Conservation (phyloP, 768 basidiomycete genomes). For the Naematelia encephala region DNA sequence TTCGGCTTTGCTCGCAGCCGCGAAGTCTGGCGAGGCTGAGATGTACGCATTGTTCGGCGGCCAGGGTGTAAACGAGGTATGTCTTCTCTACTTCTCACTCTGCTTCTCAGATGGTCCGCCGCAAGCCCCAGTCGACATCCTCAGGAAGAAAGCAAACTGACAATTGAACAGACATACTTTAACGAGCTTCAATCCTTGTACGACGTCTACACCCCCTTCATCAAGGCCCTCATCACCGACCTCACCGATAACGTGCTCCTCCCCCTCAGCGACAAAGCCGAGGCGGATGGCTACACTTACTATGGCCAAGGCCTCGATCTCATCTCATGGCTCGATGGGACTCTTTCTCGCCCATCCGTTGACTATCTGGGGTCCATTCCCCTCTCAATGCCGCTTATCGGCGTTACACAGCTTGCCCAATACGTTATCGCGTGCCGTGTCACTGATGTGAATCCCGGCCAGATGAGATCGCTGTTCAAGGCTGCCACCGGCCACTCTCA, state of each 20-base stretch:
- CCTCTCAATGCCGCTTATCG: conserved; percentile 91
- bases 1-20: conserved; percentile 54
- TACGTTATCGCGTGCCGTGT: conserved; percentile 79
- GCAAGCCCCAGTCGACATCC: too few species aligned
- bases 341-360: conserved; percentile 66
- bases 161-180: conserved; percentile 66
- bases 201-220: conserved; percentile 85
- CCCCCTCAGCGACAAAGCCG: conserved; percentile 64
- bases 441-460: conserved; percentile 69
- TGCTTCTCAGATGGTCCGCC: too few species aligned
- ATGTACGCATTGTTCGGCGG: conserved; percentile 95
- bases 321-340: conserved; percentile 74
- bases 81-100: conserved; percentile 8
- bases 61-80: conserved; percentile 86
- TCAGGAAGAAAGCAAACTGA: conserved; percentile 11
- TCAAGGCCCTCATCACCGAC: conserved; percentile 65
- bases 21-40: conserved; percentile 48
- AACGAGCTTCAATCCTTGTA: conserved; percentile 88
- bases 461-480: conserved; percentile 69
- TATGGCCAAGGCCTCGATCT: conserved; percentile 81
- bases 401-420: conserved; percentile 90
- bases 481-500: conserved; percentile 97
- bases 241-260: conserved; percentile 66
- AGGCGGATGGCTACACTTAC: conserved; percentile 56
- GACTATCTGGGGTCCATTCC: conserved; percentile 90